Percentiles rank a stretch among this genome's conserved stretches.
phyloP scores from a whole-genome alignment of 148 eudicot species.

The Vaccinium macrocarpon region DNA sequence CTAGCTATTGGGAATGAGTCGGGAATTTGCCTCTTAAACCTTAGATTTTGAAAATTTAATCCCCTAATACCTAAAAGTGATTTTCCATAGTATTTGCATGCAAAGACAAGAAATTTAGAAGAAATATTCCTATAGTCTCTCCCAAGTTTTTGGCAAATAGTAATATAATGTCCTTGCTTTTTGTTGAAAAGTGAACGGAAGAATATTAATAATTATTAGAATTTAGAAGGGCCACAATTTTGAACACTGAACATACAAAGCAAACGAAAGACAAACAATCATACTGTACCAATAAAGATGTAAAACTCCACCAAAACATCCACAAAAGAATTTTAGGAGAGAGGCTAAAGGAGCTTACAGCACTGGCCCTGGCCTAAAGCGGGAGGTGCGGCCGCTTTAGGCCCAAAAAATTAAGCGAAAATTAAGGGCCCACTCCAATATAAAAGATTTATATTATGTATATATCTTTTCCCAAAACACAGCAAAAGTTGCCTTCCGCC shows the following conservation, averaged over 20 bases:
- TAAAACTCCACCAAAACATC: neutral
- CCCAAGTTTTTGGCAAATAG: neutral
- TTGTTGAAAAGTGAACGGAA: neutral
- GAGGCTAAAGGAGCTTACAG: neutral
- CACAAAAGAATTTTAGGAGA: neutral
- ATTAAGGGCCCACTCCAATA: too few species aligned
- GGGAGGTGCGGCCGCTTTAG: too few species aligned
- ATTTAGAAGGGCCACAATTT: neutral
- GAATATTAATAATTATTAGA: neutral
- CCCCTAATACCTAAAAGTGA: neutral
- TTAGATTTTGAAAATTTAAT: neutral
- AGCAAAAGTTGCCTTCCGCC: too few species aligned
- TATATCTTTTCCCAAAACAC: too few species aligned
- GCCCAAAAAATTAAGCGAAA: too few species aligned
- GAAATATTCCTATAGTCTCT: neutral
- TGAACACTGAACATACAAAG: neutral
- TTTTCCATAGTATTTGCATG: neutral
- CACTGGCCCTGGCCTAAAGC: too few species aligned
- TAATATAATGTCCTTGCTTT: neutral
- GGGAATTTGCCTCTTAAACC: too few species aligned
- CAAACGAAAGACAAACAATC: neutral
- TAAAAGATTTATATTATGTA: too few species aligned
- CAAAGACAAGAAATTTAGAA: neutral
- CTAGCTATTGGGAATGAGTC: too few species aligned
- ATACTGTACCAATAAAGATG: neutral